A percentile compares a stretch with the other conserved stretches of the same genome.
phyloP scores from a whole-genome alignment of 768 basidiomycete species.

The Termitomyces sp. region DNA sequence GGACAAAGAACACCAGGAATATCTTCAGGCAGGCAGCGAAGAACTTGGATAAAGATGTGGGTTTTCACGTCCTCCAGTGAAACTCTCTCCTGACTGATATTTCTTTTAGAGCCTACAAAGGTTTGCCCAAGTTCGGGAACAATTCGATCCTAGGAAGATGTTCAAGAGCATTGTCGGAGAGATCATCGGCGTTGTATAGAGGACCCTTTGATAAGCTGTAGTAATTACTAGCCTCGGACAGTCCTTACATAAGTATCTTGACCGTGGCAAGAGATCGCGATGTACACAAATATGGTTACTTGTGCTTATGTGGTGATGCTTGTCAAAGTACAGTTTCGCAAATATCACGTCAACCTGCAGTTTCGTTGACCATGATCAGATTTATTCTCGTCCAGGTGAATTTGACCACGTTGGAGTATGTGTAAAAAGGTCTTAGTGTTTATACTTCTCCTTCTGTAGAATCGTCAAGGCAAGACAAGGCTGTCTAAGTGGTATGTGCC shows the following conservation, averaged over 20 bases:
- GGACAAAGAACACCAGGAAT: slow-evolving; percentile 29
- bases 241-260: no score
- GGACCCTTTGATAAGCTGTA: not conserved
- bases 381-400: slow-evolving; percentile 95
- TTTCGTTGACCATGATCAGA: slow-evolving; percentile 67
- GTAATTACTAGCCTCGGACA: no score
- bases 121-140: slow-evolving; percentile 24
- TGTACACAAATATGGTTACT: not conserved
- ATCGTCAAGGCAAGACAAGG: slow-evolving; percentile 96
- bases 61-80: slow-evolving; percentile 3
- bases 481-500: slow-evolving; percentile 99
- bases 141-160: slow-evolving; percentile 28
- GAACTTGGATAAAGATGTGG: slow-evolving; percentile 27
- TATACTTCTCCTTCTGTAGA: no score
- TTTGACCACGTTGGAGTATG: not conserved
- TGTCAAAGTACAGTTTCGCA: slow-evolving; percentile 8
- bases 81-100: not conserved
- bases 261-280: no score
- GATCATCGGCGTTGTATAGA: slow-evolving; percentile 27
- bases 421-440: not conserved
- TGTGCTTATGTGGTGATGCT: slow-evolving; percentile 8
- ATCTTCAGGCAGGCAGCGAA: slow-evolving; percentile 23
- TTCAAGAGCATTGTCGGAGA: slow-evolving; percentile 30
- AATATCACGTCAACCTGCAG: slow-evolving; percentile 5
- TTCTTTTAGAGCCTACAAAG: slow-evolving; percentile 19